phyloP scores from a whole-genome alignment of 2,329 filamentous ascomycete species.

The Xylaria sp. region DNA sequence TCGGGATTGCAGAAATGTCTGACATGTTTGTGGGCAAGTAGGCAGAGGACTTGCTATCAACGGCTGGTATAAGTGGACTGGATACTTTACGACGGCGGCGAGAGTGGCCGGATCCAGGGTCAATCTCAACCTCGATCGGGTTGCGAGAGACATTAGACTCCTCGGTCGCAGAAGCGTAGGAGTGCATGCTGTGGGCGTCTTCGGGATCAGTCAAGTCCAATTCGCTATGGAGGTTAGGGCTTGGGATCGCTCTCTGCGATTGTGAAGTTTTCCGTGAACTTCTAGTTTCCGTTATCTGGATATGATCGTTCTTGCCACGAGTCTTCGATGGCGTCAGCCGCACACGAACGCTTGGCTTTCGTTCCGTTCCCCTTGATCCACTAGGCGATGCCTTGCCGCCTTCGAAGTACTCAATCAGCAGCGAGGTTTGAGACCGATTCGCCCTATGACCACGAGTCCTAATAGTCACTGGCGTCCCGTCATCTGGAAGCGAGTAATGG shows the following conservation, averaged over 20 bases:
- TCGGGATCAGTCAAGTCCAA: slow-evolving; percentile 55
- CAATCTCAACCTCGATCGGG: slow-evolving; percentile 89
- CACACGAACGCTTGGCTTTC: slow-evolving; percentile 80
- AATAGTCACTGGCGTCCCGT: slow-evolving; percentile 92
- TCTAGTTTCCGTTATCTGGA: slow-evolving; percentile 84
- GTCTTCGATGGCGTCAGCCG: slow-evolving; percentile 80
- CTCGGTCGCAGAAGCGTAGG: slow-evolving; percentile 78
- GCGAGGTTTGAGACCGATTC: slow-evolving; percentile 79
- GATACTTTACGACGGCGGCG: slow-evolving; percentile 63
- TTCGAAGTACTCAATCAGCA: slow-evolving; percentile 96
- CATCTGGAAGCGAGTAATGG: slow-evolving; percentile 80
- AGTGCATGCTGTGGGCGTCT: slow-evolving; percentile 71
- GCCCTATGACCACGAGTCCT: slow-evolving; percentile 70
- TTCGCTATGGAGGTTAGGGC: slow-evolving; percentile 65
- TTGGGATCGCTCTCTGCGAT: slow-evolving; percentile 45
- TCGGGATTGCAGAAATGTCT: slow-evolving; percentile 80
- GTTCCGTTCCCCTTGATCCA: slow-evolving; percentile 59
- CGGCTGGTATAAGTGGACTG: slow-evolving; percentile 68
- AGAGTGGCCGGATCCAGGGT: slow-evolving; percentile 57
- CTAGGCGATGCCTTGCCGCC: slow-evolving; percentile 68
- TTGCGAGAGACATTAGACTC: slow-evolving; percentile 78
- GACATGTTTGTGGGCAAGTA: slow-evolving; percentile 73
- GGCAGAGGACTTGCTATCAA: slow-evolving; percentile 60
- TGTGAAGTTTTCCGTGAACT: slow-evolving; percentile 71
- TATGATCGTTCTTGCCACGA: slow-evolving; percentile 70